phyloP scores from a whole-genome alignment of 129 eudicot species.

The Chrysanthemum seticuspe region DNA sequence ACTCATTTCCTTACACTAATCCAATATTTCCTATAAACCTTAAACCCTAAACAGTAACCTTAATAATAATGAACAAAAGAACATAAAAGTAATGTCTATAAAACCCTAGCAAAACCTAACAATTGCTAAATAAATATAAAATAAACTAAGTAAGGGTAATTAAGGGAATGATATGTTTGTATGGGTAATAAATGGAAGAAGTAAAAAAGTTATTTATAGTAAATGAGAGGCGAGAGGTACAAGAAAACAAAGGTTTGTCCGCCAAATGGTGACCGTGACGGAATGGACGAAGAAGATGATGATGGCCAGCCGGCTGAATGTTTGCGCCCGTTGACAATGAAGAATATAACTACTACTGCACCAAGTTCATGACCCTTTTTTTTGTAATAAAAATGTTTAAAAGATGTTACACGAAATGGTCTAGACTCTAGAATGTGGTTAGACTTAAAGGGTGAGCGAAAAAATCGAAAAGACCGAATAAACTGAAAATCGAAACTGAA shows the following conservation, averaged over 20 bases:
- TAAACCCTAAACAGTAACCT: slow-evolving; percentile 3
- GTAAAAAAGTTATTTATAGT: slow-evolving; percentile 9
- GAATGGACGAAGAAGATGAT: slow-evolving; percentile 39
- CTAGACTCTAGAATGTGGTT: too few relatives aligned
- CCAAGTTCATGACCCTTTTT: slow-evolving; percentile 36
- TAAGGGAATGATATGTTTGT: too few relatives aligned
- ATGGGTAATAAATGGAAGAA: neutral
- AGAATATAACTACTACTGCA: slow-evolving; percentile 31
- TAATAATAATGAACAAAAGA: neutral
- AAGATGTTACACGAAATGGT: neutral
- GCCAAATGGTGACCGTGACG: slow-evolving; percentile 45
- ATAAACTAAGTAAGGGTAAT: too few relatives aligned
- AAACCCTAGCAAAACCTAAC: too few relatives aligned
- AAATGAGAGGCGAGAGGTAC: slow-evolving; percentile 22
- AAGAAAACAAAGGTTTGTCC: slow-evolving; percentile 43
- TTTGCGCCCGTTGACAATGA: slow-evolving; percentile 30
- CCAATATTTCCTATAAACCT: slow-evolving; percentile 5
- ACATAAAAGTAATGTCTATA: too few relatives aligned
- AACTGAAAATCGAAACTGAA: too few relatives aligned
- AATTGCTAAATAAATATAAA: too few relatives aligned
- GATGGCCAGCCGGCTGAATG: slow-evolving; percentile 30
- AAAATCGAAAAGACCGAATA: too few relatives aligned
- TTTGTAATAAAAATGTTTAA: neutral
- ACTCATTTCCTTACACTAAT: slow-evolving; percentile 42
- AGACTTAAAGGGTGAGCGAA: too few relatives aligned